Evolutionary conservation across 345 rosid species (phyloP), one percentile per base, ranked within the genome.

Genomic region (Stellera chamaejasme): DNA sequence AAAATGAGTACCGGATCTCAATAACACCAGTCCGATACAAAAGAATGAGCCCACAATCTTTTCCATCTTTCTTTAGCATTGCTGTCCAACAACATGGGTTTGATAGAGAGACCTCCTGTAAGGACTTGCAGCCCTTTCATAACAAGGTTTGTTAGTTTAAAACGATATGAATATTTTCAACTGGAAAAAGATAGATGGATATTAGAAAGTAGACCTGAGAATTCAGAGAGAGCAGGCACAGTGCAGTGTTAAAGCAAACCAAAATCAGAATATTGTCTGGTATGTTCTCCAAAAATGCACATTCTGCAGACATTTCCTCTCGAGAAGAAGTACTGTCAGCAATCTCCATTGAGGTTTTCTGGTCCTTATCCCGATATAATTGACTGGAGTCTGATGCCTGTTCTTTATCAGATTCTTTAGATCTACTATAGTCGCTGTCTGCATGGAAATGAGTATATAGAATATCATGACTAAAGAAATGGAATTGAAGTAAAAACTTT

Each of bases 41-140:
- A 39, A 79, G 59, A 57, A 84, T 71, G 60, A 88, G 70, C 60
- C 90, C 87, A 52, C 72, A 66, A 59, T 65, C 75, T 50, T 69
- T 71, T 57, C 62, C 79, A 64, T 72, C 76, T 65, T 71, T 87
- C 66, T 70, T 72, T 43, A 86, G 72, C 60, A 58, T 75, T 65
- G 91, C 63, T 63, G 81, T 74, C 97, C 95, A 89, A 73, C 91
- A 79, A 64, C 97, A 88, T 51, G 77, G 78, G 50, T 80, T 79
- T 56, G 56, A 67, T 61, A 77, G 82, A 60, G 70, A 77, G 58
- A 82, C 75, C 69, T 76, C 76, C 61, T 23, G 49, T 58, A 70
- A 59, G 62, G 80, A 69, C 60, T 75, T 75, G 52, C 49, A 55
- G 47, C 74, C 62, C 55, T 83, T 87, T 97, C 84, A 65, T 69